phyloP scores from a whole-genome alignment of 2,329 filamentous ascomycete genomes.

The Grosmannia serpens region DNA sequence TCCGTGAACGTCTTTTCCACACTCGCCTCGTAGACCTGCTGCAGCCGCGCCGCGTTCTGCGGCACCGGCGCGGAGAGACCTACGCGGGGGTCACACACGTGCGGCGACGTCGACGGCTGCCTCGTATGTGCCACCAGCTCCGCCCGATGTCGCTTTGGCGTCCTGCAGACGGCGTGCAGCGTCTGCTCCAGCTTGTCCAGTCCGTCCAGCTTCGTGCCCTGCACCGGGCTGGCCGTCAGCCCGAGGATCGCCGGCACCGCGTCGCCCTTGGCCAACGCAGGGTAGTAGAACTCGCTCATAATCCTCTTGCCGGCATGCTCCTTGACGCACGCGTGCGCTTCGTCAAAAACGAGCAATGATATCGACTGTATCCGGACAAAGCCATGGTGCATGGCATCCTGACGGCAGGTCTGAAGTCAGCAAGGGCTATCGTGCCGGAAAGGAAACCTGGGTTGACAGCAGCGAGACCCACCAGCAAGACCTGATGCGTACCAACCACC shows the following conservation, averaged over 20 bases:
- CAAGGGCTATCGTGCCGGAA: background rate
- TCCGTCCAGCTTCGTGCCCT: constrained; percentile 41
- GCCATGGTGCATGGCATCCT: constrained; percentile 60
- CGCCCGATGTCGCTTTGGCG: constrained; percentile 55
- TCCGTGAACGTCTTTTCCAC: background rate
- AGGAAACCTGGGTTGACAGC: background rate
- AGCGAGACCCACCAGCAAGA: constrained; percentile 36
- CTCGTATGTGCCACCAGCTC: constrained; percentile 61
- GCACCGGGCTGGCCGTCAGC: constrained; percentile 68
- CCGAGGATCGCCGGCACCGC: constrained; percentile 59
- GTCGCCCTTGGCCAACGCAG: constrained; percentile 24
- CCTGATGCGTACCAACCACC: constrained; percentile 67
- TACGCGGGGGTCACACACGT: constrained; percentile 26
- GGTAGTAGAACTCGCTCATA: constrained; percentile 62
- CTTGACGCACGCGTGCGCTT: constrained; percentile 68
- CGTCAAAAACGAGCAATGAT: constrained; percentile 68
- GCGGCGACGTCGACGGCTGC: constrained; percentile 41
- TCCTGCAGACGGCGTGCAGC: constrained; percentile 56
- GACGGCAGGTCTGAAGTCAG: background rate
- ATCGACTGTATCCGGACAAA: constrained; percentile 57
- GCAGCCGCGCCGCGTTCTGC: constrained; percentile 31
- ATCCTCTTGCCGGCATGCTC: constrained; percentile 56
- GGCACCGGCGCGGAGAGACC: background rate
- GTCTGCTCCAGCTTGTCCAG: constrained; percentile 56
- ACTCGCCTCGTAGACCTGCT: background rate